These are phyloP conservation scores for Xylaria sp. DNA, from an alignment of 2,329 filamentous ascomycete species.

Conservation along the genomic window DNA sequence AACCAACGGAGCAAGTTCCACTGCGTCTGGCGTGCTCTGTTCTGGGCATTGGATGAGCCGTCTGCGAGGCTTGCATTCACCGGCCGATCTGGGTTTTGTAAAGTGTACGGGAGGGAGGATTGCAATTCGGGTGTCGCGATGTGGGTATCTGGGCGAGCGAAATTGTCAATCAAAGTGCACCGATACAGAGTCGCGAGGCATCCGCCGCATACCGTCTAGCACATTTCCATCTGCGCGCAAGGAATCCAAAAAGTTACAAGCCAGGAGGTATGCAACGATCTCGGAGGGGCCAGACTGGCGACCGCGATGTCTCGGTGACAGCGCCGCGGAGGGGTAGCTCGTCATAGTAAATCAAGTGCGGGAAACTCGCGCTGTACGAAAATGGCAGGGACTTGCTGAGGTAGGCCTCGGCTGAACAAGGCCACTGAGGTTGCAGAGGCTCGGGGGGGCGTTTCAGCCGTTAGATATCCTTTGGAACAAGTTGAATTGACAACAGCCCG, in stretches of 20 bases:
- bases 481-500: background rate
- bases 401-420: background rate
- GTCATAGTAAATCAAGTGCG: constrained; percentile 10
- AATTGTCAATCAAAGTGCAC: constrained; percentile 7
- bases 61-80: constrained; percentile 7
- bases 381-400: too few relatives aligned
- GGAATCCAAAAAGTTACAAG: constrained; percentile 16
- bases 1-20: constrained; percentile 14
- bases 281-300: background rate
- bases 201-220: background rate
- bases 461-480: constrained; percentile 4
- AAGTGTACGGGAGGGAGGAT: constrained; percentile 1
- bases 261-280: constrained; percentile 4
- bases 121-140: constrained; percentile 3
- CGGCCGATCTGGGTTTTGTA: background rate
- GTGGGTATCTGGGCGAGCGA: constrained; percentile 1
- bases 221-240: constrained; percentile 3
- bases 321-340: constrained; percentile 1
- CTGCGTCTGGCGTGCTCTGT: constrained; percentile 10
- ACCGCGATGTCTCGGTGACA: background rate
- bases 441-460: background rate
- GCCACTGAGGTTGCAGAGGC: background rate
- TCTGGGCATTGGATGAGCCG: constrained; percentile 6
- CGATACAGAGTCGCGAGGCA: background rate
- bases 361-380: too few relatives aligned